Conservation (phyloP, 495 filamentous ascomycete genomes). For the Penicillium odoratum region DNA sequence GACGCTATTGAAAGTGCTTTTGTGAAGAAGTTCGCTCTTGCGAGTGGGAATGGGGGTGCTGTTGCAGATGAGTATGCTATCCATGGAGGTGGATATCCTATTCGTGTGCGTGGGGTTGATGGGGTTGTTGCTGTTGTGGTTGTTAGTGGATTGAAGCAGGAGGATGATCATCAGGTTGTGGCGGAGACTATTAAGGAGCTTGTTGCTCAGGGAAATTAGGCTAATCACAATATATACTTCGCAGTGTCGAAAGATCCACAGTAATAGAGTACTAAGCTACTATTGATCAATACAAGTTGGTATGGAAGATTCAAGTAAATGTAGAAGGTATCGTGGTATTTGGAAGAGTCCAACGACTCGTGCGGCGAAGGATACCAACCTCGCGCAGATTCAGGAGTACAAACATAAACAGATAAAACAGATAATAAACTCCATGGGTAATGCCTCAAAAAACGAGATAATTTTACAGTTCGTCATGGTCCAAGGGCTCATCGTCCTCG, state of each 20-base stretch:
- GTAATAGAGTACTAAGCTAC: background rate
- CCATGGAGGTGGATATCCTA: conserved; percentile 72
- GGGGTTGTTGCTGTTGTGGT: conserved; percentile 71
- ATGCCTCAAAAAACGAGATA: conserved; percentile 37
- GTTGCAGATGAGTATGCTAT: conserved; percentile 65
- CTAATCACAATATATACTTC: background rate
- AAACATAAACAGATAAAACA: conserved; percentile 26
- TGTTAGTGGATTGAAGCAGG: conserved; percentile 73
- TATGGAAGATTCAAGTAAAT: background rate
- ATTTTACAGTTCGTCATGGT: conserved; percentile 90
- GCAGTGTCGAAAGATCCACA: background rate
- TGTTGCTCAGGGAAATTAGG: conserved; percentile 24
- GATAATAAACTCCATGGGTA: conserved; percentile 44
- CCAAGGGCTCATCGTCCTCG: conserved; percentile 65
- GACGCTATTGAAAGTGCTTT: conserved; percentile 58
- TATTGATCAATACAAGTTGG: background rate
- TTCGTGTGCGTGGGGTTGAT: conserved; percentile 68
- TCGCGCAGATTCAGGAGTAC: conserved; percentile 19
- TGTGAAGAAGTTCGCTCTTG: conserved; percentile 55
- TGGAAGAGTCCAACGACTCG: conserved; percentile 19
- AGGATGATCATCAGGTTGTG: conserved; percentile 75
- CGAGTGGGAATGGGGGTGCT: conserved; percentile 38
- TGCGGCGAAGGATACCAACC: conserved; percentile 17
- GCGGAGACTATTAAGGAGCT: conserved; percentile 61
- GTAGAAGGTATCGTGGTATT: conserved; percentile 40